These are phyloP conservation scores for Starmerella khaoyaiensis DNA, from an alignment of 805 yeast species.

Conservation along the genomic window DNA sequence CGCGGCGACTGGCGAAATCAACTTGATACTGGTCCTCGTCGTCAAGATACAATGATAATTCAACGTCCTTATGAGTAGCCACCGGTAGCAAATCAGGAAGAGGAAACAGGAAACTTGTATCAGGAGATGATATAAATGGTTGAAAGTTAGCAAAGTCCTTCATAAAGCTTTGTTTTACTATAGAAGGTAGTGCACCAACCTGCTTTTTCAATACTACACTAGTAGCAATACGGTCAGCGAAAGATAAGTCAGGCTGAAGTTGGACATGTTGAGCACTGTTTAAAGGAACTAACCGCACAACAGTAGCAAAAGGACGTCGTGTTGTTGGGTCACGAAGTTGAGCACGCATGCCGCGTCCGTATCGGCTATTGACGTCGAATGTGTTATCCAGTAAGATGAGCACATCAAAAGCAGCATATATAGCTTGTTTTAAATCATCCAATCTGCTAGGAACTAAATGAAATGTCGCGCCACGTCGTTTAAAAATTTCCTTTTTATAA, in stretches of 20 bases:
- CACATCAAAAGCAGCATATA: slow-evolving; percentile 37
- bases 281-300: slow-evolving; percentile 58
- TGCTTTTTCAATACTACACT: slow-evolving; percentile 68
- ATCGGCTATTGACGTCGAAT: slow-evolving; percentile 34
- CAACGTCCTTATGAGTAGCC: slow-evolving; percentile 64
- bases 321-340: slow-evolving; percentile 24
- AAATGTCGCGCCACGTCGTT: slow-evolving; percentile 16
- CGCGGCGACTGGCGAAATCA: slow-evolving; percentile 10
- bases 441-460: slow-evolving; percentile 35
- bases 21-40: slow-evolving; percentile 19
- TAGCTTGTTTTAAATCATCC: slow-evolving; percentile 23
- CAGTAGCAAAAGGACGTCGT: slow-evolving; percentile 33
- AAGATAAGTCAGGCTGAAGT: slow-evolving; percentile 30
- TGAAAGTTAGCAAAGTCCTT: slow-evolving; percentile 50
- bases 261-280: slow-evolving; percentile 77
- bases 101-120: slow-evolving; percentile 48
- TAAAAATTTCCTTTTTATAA: slow-evolving; percentile 12
- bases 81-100: slow-evolving; percentile 59
- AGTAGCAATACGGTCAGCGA: slow-evolving; percentile 65
- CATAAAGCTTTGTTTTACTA: slow-evolving; percentile 58
- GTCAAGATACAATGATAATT: slow-evolving; percentile 33
- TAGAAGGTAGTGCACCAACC: slow-evolving; percentile 73
- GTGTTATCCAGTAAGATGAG: slow-evolving; percentile 53
- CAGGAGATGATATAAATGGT: slow-evolving; percentile 44
- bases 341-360: slow-evolving; percentile 25